phyloP scores from a whole-genome alignment of 768 basidiomycete species.

The Tylopilus felleus region DNA sequence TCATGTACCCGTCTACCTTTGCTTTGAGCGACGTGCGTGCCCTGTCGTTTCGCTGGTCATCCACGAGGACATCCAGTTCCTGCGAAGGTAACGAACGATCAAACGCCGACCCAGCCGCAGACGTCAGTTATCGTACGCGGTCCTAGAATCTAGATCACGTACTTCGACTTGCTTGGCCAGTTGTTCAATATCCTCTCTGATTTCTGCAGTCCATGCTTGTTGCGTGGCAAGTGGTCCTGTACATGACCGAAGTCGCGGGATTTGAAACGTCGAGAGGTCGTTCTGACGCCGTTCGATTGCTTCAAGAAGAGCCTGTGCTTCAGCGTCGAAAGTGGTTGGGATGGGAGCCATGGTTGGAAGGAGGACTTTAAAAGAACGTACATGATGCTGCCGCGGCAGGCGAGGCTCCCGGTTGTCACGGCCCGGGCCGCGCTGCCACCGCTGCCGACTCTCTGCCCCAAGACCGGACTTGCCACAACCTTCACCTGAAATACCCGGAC shows the following conservation, averaged over 20 bases:
- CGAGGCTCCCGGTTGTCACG: not conserved
- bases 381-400: no score
- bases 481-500: no score
- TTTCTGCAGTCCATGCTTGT: slow-evolving; percentile 68
- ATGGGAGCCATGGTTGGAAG: slow-evolving; percentile 56
- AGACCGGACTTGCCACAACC: no score
- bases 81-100: slow-evolving; percentile 24
- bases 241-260: slow-evolving; percentile 71
- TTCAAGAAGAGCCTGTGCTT: slow-evolving; percentile 48
- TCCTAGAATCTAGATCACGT: slow-evolving; percentile 33
- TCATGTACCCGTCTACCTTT: slow-evolving; percentile 48
- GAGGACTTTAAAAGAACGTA: no score
- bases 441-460: no score
- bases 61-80: slow-evolving; percentile 67
- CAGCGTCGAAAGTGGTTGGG: slow-evolving; percentile 50
- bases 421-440: not conserved
- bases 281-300: slow-evolving; percentile 52
- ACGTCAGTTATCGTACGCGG: not conserved
- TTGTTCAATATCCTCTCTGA: slow-evolving; percentile 70
- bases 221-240: slow-evolving; percentile 67
- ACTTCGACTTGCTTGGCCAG: slow-evolving; percentile 64
- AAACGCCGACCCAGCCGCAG: not conserved
- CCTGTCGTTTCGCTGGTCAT: slow-evolving; percentile 63
- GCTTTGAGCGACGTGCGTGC: slow-evolving; percentile 45
- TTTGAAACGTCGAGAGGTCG: slow-evolving; percentile 67